Evolutionary conservation across 805 yeast species (phyloP).

Genomic region (Candida ortonii): DNA sequence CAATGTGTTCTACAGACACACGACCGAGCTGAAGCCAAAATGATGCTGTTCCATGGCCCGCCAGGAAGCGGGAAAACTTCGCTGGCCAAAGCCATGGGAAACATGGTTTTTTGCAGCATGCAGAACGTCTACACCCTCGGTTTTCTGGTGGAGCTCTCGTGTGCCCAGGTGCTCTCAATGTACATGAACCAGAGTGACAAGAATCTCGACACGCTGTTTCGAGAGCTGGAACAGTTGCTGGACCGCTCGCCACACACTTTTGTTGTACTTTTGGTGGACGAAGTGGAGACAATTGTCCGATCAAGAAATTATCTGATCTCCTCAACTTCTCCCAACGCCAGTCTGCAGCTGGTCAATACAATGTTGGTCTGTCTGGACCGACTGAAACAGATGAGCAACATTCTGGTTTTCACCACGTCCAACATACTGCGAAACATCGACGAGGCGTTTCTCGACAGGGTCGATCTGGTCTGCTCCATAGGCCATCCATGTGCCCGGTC

Average conservation of each 20-base stretch:
- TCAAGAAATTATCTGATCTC: conserved; percentile 35
- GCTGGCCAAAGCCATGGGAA: conserved; percentile 17
- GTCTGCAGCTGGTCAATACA: conserved; percentile 42
- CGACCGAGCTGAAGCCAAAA: conserved; percentile 1
- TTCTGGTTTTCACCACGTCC: conserved; percentile 40
- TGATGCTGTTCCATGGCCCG: conserved; percentile 39
- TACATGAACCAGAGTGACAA: conserved; percentile 48
- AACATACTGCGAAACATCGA: conserved; percentile 39
- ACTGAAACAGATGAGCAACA: conserved; percentile 34
- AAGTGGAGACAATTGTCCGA: conserved; percentile 44
- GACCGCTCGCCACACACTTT: conserved; percentile 12
- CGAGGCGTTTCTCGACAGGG: conserved; percentile 43
- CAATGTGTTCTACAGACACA: conserved; percentile 1
- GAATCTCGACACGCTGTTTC: conserved; percentile 37
- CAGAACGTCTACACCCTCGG: conserved; percentile 20
- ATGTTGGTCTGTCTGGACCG: conserved; percentile 41
- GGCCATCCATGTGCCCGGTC: conserved; percentile 34
- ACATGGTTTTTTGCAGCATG: conserved; percentile 11
- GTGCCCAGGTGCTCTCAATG: conserved; percentile 42
- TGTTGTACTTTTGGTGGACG: conserved; percentile 43
- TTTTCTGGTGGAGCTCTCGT: conserved; percentile 39
- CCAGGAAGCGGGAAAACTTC: conserved; percentile 50
- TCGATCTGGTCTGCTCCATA: conserved; percentile 36
- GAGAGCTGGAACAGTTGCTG: conserved; percentile 29
- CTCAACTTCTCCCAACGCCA: conserved; percentile 37